Evolutionary conservation across 345 rosid species (phyloP).

Genomic region (Acer negundo): DNA sequence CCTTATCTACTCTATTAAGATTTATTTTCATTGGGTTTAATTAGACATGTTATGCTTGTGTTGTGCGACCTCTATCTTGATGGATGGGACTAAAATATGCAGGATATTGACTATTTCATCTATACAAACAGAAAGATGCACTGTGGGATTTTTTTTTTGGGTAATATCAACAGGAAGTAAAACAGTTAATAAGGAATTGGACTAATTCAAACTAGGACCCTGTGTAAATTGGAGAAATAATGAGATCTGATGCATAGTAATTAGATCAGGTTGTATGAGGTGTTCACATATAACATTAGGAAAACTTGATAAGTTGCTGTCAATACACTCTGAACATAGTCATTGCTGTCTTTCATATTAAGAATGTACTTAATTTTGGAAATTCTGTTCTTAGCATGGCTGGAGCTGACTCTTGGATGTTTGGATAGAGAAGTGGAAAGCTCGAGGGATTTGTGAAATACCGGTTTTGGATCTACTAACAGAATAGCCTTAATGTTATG

Average conservation of each 20-base stretch:
- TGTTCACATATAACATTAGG: neutral
- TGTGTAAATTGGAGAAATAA: neutral
- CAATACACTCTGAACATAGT: neutral
- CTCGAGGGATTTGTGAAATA: neutral
- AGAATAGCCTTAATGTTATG: neutral
- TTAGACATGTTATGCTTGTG: neutral
- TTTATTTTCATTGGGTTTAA: neutral
- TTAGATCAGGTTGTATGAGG: conserved; percentile 10
- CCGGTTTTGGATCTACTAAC: neutral
- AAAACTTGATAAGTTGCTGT: neutral
- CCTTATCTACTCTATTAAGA: neutral
- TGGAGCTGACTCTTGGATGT: conserved; percentile 7
- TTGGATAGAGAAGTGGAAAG: neutral
- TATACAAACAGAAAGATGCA: neutral
- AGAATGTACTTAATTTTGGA: neutral
- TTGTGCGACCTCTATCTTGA: neutral
- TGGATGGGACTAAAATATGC: too few species aligned
- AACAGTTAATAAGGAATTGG: neutral
- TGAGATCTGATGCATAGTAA: neutral
- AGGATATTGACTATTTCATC: neutral
- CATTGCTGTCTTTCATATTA: neutral
- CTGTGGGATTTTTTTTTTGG: neutral
- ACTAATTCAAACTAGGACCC: neutral
- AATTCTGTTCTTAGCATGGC: neutral
- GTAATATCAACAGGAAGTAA: neutral